Evolutionary conservation across 306 rosid genomes (phyloP).

Genomic region (Trifolium repens): DNA sequence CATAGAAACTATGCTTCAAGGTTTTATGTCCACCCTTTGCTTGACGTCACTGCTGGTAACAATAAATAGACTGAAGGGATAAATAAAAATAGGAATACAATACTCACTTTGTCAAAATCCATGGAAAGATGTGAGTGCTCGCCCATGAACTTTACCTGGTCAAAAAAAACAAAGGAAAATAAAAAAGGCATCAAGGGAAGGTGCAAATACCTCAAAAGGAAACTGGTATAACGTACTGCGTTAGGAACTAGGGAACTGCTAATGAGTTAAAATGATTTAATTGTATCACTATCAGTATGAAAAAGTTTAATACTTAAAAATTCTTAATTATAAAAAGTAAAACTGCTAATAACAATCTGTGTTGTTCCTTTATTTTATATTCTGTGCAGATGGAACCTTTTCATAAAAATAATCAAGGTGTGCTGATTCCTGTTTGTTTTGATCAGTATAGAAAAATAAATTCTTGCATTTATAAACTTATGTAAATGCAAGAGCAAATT

Average conservation of each 20-base stretch:
- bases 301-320: slow-evolving; percentile 27
- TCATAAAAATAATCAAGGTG: slow-evolving; percentile 8
- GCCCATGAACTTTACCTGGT: slow-evolving; percentile 88
- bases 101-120: slow-evolving; percentile 93
- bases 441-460: slow-evolving; percentile 31
- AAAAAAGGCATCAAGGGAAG: slow-evolving; percentile 38
- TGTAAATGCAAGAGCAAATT: slow-evolving; percentile 19
- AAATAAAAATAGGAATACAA: slow-evolving; percentile 35
- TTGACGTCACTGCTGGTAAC: slow-evolving; percentile 38
- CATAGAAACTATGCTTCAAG: slow-evolving; percentile 38
- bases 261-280: slow-evolving; percentile 26
- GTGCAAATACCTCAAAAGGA: slow-evolving; percentile 35
- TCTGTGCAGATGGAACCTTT: slow-evolving; percentile 27
- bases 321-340: slow-evolving; percentile 18
- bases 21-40: slow-evolving; percentile 26
- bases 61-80: slow-evolving; percentile 34
- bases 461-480: slow-evolving; percentile 17
- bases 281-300: slow-evolving; percentile 20
- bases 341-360: slow-evolving; percentile 31
- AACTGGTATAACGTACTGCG: slow-evolving; percentile 28
- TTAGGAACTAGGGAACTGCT: slow-evolving; percentile 31
- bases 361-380: slow-evolving; percentile 15
- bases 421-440: slow-evolving; percentile 33
- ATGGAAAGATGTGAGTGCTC: slow-evolving; percentile 87
- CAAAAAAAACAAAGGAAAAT: slow-evolving; percentile 40